Conservation (phyloP, 2,329 filamentous ascomycete species). For the Pseudogymnoascus pannorum region DNA sequence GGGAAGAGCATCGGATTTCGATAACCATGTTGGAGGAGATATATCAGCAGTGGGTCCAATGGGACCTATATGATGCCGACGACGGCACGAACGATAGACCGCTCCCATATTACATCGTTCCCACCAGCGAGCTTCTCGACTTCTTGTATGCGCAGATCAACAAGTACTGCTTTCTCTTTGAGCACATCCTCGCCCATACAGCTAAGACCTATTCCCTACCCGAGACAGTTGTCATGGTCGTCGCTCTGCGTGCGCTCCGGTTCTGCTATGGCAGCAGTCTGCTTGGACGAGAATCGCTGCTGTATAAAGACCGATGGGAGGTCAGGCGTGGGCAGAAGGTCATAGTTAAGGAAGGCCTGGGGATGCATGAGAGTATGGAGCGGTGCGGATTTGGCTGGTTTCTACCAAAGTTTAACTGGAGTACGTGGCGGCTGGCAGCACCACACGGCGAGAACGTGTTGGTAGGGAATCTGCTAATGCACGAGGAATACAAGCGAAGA, state of each 20-base stretch:
- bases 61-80: not conserved
- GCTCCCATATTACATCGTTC: not conserved
- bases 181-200: not conserved
- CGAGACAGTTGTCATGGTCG: not conserved
- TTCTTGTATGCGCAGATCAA: not conserved
- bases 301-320: not conserved
- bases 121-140: not conserved
- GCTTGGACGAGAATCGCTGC: not conserved
- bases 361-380: not conserved
- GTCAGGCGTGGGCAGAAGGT: not conserved
- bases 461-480: not conserved
- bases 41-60: not conserved
- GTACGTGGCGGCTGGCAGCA: not conserved
- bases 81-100: not conserved
- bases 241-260: not conserved
- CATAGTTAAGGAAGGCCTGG: not conserved
- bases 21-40: not conserved
- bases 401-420: not conserved
- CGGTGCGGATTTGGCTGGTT: not conserved
- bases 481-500: not conserved
- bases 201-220: not conserved
- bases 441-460: not conserved
- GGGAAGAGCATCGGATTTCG: not conserved
- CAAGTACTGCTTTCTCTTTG: not conserved
- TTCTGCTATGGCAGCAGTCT: not conserved